phyloP scores from a whole-genome alignment of 2,329 filamentous ascomycete species.

The Penicillium sp. region DNA sequence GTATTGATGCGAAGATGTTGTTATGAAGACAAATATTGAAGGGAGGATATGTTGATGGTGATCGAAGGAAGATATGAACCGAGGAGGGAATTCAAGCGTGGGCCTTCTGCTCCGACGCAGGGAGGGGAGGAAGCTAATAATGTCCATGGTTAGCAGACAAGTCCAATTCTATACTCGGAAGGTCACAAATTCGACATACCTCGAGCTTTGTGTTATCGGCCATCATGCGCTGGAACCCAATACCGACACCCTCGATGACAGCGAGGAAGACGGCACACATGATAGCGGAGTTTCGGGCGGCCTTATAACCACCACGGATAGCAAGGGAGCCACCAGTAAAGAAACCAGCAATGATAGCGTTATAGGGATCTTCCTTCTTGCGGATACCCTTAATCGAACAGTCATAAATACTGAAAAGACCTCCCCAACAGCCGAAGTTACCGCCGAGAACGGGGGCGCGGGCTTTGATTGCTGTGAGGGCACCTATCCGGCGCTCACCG shows the following conservation, averaged over 20 bases:
- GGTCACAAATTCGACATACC: not conserved
- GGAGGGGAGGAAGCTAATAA: conserved; percentile 34
- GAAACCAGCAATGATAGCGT: conserved; percentile 96
- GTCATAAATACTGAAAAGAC: conserved; percentile 92
- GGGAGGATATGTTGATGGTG: conserved; percentile 4
- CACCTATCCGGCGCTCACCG: conserved; percentile 92
- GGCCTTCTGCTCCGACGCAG: conserved; percentile 37
- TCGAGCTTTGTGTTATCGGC: conserved; percentile 83
- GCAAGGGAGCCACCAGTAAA: conserved; percentile 92
- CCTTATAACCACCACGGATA: conserved; percentile 85
- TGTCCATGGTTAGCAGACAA: not conserved
- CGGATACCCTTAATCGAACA: conserved; percentile 91
- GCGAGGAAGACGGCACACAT: conserved; percentile 91
- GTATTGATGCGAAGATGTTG: conserved; percentile 17
- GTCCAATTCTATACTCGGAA: not conserved
- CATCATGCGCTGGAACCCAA: conserved; percentile 93
- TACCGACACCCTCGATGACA: conserved; percentile 96
- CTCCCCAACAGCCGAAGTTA: conserved; percentile 98
- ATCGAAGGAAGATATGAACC: conserved; percentile 8
- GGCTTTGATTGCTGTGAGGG: conserved; percentile 95
- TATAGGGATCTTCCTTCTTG: conserved; percentile 98
- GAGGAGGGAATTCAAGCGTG: conserved; percentile 29
- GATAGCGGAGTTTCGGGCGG: conserved; percentile 91
- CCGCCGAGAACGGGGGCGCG: conserved; percentile 92
- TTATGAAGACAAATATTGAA: conserved; percentile 22